phyloP scores from a whole-genome alignment of 2,329 filamentous ascomycete genomes.

The Microcyclospora pomicola region DNA sequence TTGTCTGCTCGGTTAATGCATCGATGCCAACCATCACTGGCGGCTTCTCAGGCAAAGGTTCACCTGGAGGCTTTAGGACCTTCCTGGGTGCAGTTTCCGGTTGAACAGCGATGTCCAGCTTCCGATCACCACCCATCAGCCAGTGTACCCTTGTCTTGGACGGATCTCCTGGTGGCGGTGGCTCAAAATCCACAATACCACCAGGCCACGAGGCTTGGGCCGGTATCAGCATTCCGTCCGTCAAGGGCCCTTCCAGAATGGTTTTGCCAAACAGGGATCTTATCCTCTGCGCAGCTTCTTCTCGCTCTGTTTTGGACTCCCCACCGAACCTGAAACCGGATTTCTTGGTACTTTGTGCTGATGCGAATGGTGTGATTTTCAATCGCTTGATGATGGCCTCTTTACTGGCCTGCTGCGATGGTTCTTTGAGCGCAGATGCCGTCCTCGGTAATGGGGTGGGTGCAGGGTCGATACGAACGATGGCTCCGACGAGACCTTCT shows the following conservation, averaged over 20 bases:
- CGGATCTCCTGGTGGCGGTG: conserved; percentile 32
- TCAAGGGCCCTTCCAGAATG: conserved; percentile 70
- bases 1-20: conserved; percentile 54
- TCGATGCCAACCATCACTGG: conserved; percentile 75
- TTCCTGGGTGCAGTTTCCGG: conserved; percentile 53
- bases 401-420: conserved; percentile 24
- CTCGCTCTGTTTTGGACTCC: conserved; percentile 68
- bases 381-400: conserved; percentile 47
- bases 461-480: conserved; percentile 77
- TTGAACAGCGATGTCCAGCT: conserved; percentile 62
- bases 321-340: conserved; percentile 74
- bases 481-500: conserved; percentile 63
- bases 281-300: conserved; percentile 60
- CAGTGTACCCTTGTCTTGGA: conserved; percentile 44
- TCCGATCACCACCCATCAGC: conserved; percentile 65
- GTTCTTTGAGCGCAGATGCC: conserved; percentile 31
- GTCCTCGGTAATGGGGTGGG: conserved; percentile 55
- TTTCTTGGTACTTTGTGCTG: conserved; percentile 33
- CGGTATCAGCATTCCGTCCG: conserved; percentile 70
- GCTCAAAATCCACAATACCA: conserved; percentile 68
- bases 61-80: conserved; percentile 37
- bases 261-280: conserved; percentile 56
- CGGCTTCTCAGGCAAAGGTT: conserved; percentile 39
- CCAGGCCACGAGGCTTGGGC: conserved; percentile 62
- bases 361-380: conserved; percentile 68